Percentiles rank a stretch among this genome's conserved stretches.
Evolutionary conservation across 2,329 filamentous ascomycete genomes (phyloP).

Genomic region (Leptoxyphium fumago): DNA sequence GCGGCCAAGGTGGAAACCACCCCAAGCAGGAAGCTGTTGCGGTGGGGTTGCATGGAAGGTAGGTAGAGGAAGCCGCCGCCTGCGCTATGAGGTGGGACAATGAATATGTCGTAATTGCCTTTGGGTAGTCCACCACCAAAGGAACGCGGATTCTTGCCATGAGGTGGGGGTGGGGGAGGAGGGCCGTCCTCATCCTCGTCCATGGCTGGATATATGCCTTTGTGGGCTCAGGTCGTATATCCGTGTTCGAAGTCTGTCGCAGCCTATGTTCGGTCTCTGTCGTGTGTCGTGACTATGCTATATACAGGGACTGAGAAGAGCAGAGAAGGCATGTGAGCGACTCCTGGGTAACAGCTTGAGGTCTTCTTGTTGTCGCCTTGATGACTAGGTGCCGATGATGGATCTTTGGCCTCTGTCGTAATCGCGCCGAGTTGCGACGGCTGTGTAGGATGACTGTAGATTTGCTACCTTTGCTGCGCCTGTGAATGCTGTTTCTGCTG

Average conservation of each 20-base stretch:
- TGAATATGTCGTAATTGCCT: slow-evolving; percentile 94
- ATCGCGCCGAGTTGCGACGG: too few species aligned
- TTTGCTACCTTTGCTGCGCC: not conserved
- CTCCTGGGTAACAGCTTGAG: not conserved
- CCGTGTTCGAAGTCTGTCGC: too few species aligned
- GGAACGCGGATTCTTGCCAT: slow-evolving; percentile 62
- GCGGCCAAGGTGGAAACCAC: slow-evolving; percentile 61
- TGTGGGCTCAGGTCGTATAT: too few species aligned
- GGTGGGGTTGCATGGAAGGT: slow-evolving; percentile 71
- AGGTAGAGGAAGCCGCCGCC: slow-evolving; percentile 86
- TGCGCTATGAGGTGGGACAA: slow-evolving; percentile 82
- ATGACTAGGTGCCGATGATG: too few species aligned
- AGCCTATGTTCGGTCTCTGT: not conserved
- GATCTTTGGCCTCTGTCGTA: too few species aligned
- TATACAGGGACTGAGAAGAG: not conserved
- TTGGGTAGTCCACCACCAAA: slow-evolving; percentile 56
- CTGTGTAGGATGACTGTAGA: not conserved
- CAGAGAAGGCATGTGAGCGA: not conserved
- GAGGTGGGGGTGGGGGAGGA: slow-evolving; percentile 73
- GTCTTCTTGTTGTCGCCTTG: too few species aligned
- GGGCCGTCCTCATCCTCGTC: slow-evolving; percentile 20
- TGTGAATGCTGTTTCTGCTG: not conserved
- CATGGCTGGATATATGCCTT: too few species aligned
- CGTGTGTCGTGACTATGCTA: not conserved
- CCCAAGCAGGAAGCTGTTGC: slow-evolving; percentile 83